Evolutionary conservation across 2,329 filamentous ascomycete genomes (phyloP), one percentile per base, ranked within the genome.

Genomic region (Penicillium sp.): DNA sequence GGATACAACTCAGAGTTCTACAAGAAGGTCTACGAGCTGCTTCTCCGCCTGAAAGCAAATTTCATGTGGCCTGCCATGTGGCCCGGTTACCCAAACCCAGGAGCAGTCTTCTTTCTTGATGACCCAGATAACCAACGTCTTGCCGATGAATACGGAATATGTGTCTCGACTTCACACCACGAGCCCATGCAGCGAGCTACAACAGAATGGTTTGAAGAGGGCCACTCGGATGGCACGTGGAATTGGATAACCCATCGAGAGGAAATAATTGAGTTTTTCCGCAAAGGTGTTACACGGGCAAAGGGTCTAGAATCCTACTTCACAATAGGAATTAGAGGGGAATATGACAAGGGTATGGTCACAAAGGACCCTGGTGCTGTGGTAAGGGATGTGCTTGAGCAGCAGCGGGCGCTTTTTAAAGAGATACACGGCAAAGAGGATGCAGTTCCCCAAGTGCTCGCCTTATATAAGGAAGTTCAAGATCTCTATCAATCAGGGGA

Each of bases 11-110:
- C 82, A n/a, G 79, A 83, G 3, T 89, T 91, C 69, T 90, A 91
- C 71, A 75, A 81, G 3, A 81, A 83, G 18, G 83, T 91, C 18
- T 90, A 89, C 58, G 89, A 91, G 73, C 77, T 91, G 1, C 74
- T 91, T 1, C 81, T 91, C 5, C 81, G 89, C 6, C 78, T 89
- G 24, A 81, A 84, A 33, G 88, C 88, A 14, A 91, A 91, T 70
- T 91, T 90, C 64, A 76, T 91, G 46, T 91, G 89, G 88, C 89
- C 88, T 0, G 82, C 87, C 1, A 78, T 84, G 67, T 91, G 88
- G 89, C 57, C 57, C 1, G 57, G 57, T 4, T 59, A 59, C n/a
- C 57, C 57, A 3, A 59, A 59, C n/a, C 57, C 57, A 3, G 83
- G 81, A 5, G 83, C 81, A 59, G 89, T 90, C 80, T 89, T 91